Evolutionary conservation across 345 rosid species (phyloP).

Genomic region (Dovyalis caffra): DNA sequence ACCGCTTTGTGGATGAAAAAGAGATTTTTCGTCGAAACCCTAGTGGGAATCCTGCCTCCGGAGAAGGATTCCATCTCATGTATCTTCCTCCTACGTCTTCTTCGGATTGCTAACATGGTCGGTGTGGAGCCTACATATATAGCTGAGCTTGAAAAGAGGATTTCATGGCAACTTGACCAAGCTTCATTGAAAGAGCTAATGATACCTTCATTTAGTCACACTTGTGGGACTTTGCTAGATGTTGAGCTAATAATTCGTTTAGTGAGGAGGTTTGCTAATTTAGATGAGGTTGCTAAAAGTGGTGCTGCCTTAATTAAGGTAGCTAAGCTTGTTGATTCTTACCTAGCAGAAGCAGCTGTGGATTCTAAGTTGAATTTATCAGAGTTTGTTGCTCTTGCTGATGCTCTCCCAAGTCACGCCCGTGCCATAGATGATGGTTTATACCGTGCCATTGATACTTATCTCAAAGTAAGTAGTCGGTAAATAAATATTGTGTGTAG

Average conservation of each 20-base stretch:
- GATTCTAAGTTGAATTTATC: constrained; percentile 51
- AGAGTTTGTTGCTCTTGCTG: constrained; percentile 58
- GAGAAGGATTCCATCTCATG: constrained; percentile 81
- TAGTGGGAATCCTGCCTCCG: constrained; percentile 77
- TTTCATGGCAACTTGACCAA: constrained; percentile 80
- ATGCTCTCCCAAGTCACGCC: constrained; percentile 68
- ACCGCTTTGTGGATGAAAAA: constrained; percentile 71
- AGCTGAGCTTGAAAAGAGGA: constrained; percentile 66
- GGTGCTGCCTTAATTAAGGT: constrained; percentile 62
- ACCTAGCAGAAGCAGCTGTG: constrained; percentile 70
- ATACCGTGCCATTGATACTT: constrained; percentile 85
- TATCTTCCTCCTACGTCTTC: constrained; percentile 78
- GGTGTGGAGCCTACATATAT: constrained; percentile 51
- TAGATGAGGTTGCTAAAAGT: constrained; percentile 49
- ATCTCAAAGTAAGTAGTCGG: constrained; percentile 61
- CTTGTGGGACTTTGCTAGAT: constrained; percentile 69
- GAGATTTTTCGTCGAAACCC: constrained; percentile 67
- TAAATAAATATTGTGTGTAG: background rate
- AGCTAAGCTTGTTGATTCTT: constrained; percentile 73
- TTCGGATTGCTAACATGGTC: constrained; percentile 77
- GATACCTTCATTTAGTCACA: constrained; percentile 94
- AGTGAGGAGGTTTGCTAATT: constrained; percentile 50
- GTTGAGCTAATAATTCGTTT: constrained; percentile 68
- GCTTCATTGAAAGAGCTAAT: constrained; percentile 80
- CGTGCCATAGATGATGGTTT: constrained; percentile 69